Percentiles rank a stretch among this genome's conserved stretches.
These are phyloP conservation scores for Aquilaria malaccensis DNA, from an alignment of 345 rosid species.

Conservation along the genomic window DNA sequence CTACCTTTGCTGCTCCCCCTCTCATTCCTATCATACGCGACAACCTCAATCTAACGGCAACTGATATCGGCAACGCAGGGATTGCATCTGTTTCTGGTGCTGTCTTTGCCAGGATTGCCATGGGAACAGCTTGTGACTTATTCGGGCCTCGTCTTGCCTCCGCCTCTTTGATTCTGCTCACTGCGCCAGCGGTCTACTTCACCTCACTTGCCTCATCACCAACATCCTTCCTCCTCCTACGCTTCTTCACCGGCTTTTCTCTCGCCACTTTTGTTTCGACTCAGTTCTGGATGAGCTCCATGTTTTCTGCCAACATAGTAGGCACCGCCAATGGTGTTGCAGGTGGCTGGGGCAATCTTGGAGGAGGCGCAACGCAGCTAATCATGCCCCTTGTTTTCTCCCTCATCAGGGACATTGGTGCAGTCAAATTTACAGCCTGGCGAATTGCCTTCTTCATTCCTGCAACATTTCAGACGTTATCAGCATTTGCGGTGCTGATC, in stretches of 20 bases:
- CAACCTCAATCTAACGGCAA: slow-evolving; percentile 72
- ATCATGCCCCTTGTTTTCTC: slow-evolving; percentile 76
- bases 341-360: slow-evolving; percentile 96
- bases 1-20: slow-evolving; percentile 87
- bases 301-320: slow-evolving; percentile 67
- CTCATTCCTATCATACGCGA: slow-evolving; percentile 83
- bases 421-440: slow-evolving; percentile 80
- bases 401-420: slow-evolving; percentile 48
- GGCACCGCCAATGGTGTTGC: slow-evolving; percentile 81
- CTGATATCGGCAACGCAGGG: slow-evolving; percentile 86
- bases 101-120: slow-evolving; percentile 68
- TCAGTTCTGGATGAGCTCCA: slow-evolving; percentile 96
- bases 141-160: slow-evolving; percentile 92
- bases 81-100: slow-evolving; percentile 90
- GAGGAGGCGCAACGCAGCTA: slow-evolving; percentile 88
- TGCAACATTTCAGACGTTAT: slow-evolving; percentile 58
- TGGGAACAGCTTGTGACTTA: slow-evolving; percentile 82
- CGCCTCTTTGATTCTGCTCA: slow-evolving; percentile 64
- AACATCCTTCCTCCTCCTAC: slow-evolving; percentile 52
- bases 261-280: slow-evolving; percentile 84
- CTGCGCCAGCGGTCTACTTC: slow-evolving; percentile 81
- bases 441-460: slow-evolving; percentile 79
- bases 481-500: slow-evolving; percentile 61
- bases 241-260: slow-evolving; percentile 79
- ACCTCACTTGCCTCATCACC: slow-evolving; percentile 57